These are phyloP conservation scores for Tephrocybe sp. DNA, from an alignment of 768 basidiomycete species.

Conservation along the genomic window DNA sequence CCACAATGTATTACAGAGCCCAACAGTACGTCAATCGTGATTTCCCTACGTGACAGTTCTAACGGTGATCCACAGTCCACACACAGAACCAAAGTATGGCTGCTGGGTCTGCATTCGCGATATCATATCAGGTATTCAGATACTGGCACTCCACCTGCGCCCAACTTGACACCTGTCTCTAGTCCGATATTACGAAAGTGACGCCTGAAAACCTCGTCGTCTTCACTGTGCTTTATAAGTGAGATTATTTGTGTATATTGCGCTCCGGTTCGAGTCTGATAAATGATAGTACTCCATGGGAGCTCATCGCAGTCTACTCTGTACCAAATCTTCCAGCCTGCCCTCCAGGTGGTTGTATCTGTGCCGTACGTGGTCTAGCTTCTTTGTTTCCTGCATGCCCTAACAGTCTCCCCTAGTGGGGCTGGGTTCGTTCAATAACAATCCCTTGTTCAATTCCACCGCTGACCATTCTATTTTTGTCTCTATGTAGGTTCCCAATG, in stretches of 20 bases:
- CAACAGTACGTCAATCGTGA: constrained; percentile 37
- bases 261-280: not conserved
- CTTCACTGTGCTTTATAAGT: constrained; percentile 51
- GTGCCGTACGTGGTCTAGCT: constrained; percentile 38
- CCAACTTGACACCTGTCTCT: not conserved
- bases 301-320: constrained; percentile 42
- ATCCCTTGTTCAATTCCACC: not conserved
- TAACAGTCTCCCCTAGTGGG: constrained; percentile 38
- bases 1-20: constrained; percentile 45
- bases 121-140: constrained; percentile 44
- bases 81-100: constrained; percentile 50
- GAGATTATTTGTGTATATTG: not conserved
- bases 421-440: constrained; percentile 42
- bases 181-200: constrained; percentile 48
- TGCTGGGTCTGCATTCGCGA: constrained; percentile 56
- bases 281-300: constrained; percentile 47
- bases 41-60: not conserved
- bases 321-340: constrained; percentile 52
- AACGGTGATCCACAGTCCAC: constrained; percentile 38
- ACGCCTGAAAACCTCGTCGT: constrained; percentile 50
- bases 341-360: constrained; percentile 50
- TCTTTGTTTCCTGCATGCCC: not conserved
- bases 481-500: constrained; percentile 35
- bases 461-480: constrained; percentile 2
- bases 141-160: not conserved